phyloP scores from a whole-genome alignment of 306 rosid species.

The Fragaria nilgerrensis region DNA sequence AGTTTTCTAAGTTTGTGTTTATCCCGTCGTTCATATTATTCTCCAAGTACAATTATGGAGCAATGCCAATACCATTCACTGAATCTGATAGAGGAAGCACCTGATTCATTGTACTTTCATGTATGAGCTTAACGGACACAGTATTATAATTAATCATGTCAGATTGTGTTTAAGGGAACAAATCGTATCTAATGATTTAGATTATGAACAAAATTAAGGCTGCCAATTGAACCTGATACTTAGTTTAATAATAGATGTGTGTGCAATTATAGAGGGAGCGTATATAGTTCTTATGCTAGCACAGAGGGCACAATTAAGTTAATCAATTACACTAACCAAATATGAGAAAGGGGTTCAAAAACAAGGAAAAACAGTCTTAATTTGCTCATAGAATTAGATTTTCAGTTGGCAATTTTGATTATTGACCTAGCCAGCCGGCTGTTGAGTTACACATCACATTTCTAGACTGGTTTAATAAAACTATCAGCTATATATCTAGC shows the following conservation, averaged over 20 bases:
- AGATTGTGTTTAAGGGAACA: constrained; percentile 9
- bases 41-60: not conserved
- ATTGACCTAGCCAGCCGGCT: not conserved
- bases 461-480: not conserved
- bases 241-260: not conserved
- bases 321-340: not conserved
- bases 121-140: not conserved
- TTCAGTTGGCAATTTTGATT: not conserved
- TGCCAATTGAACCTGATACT: not conserved
- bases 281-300: not conserved
- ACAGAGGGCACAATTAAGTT: not conserved
- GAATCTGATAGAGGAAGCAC: constrained; percentile 1
- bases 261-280: not conserved
- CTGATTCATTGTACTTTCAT: not conserved
- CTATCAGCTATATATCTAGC: not conserved
- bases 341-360: not conserved
- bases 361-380: not conserved
- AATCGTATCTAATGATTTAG: constrained; percentile 1
- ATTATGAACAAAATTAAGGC: constrained; percentile 3
- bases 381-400: not conserved
- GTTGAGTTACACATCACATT: not conserved
- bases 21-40: not conserved
- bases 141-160: constrained; percentile 11
- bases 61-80: constrained; percentile 9
- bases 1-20: not conserved